These are phyloP conservation scores for Fusarium brachygibbosum DNA, from an alignment of 2,329 filamentous ascomycete genomes.

Conservation along the genomic window DNA sequence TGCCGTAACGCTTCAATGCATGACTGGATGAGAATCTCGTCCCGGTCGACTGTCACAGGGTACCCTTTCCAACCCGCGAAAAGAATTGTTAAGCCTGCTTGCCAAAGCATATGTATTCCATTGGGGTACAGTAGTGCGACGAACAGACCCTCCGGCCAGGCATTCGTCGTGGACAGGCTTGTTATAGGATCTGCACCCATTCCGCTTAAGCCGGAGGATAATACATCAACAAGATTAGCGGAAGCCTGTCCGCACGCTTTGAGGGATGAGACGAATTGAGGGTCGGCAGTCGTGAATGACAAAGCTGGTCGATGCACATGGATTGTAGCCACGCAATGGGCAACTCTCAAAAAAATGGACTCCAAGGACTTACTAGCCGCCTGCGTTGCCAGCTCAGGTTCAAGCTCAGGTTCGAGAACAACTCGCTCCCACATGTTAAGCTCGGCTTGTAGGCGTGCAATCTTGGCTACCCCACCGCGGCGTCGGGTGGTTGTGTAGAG, in stretches of 20 bases:
- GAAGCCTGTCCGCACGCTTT: slow-evolving; percentile 31
- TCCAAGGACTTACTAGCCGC: not conserved
- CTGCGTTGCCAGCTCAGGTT: slow-evolving; percentile 4
- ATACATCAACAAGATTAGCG: slow-evolving; percentile 6
- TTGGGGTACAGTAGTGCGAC: slow-evolving; percentile 42
- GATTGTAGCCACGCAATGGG: slow-evolving; percentile 41
- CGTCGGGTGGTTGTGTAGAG: slow-evolving; percentile 47
- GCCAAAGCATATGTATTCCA: slow-evolving; percentile 48
- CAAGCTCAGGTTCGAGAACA: slow-evolving; percentile 15
- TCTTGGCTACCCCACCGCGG: slow-evolving; percentile 46
- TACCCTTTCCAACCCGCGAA: slow-evolving; percentile 45
- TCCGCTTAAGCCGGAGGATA: slow-evolving; percentile 2
- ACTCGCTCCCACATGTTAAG: slow-evolving; percentile 44
- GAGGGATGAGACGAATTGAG: slow-evolving; percentile 40
- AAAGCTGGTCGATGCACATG: slow-evolving; percentile 47
- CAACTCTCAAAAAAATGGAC: slow-evolving; percentile 31
- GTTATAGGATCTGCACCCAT: not conserved
- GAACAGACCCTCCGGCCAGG: slow-evolving; percentile 5
- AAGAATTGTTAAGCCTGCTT: slow-evolving; percentile 45
- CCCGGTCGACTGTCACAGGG: slow-evolving; percentile 13
- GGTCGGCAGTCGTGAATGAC: slow-evolving; percentile 41
- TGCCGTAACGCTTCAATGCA: slow-evolving; percentile 32
- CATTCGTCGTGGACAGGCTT: not conserved
- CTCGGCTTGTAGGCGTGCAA: slow-evolving; percentile 43
- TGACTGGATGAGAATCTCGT: slow-evolving; percentile 28